Conservation (phyloP, 2,329 filamentous ascomycete species). For the Scedosporium aurantiacum region DNA sequence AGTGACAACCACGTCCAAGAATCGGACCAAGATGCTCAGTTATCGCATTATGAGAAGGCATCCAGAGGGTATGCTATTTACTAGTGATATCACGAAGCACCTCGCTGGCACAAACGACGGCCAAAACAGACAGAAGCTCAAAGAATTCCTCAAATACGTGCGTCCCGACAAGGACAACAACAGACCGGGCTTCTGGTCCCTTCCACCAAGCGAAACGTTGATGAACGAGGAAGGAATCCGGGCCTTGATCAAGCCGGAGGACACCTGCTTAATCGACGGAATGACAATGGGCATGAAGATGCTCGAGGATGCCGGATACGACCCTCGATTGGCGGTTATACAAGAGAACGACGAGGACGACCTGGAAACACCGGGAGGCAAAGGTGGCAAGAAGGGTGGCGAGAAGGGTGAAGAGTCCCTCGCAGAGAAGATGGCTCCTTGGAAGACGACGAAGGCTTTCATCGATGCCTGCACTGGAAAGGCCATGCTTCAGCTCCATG, state of each 20-base stretch:
- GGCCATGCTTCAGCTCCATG: conserved; percentile 91
- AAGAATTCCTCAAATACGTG: conserved; percentile 88
- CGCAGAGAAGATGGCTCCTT: conserved; percentile 83
- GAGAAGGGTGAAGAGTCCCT: conserved; percentile 57
- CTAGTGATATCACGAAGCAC: conserved; percentile 82
- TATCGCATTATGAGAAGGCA: conserved; percentile 79
- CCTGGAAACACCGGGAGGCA: conserved; percentile 30
- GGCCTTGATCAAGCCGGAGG: conserved; percentile 85
- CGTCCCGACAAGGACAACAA: conserved; percentile 55
- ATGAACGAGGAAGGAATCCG: conserved; percentile 75
- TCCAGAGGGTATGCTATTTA: conserved; percentile 54
- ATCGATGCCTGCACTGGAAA: conserved; percentile 88
- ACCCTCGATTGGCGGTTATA: conserved; percentile 46
- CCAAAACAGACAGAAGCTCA: conserved; percentile 92
- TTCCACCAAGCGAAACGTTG: conserved; percentile 59
- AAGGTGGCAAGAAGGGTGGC: conserved; percentile 29
- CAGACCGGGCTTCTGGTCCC: conserved; percentile 57
- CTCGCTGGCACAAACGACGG: conserved; percentile 89
- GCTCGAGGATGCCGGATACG: conserved; percentile 82
- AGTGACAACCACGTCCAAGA: conserved; percentile 94
- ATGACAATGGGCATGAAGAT: conserved; percentile 95
- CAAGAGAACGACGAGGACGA: conserved; percentile 49
- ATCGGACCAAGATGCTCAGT: conserved; percentile 89
- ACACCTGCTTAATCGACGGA: conserved; percentile 85
- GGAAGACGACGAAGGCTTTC: conserved; percentile 96